Evolutionary conservation across 1,284 basidiomycete species (phyloP).

Genomic region (Sparassis latifolia): DNA sequence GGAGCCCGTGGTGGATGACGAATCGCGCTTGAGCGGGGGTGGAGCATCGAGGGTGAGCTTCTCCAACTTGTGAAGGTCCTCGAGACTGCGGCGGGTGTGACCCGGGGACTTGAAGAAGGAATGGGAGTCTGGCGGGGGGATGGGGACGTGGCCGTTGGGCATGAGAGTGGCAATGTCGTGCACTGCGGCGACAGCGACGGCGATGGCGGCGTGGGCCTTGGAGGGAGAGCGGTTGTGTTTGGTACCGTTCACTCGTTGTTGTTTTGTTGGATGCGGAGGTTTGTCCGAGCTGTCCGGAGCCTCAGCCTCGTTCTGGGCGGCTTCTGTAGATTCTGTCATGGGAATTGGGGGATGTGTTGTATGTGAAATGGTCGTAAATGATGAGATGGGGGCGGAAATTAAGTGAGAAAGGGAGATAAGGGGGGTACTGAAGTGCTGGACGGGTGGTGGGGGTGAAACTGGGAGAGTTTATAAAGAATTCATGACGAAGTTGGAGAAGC

Average conservation of each 20-base stretch:
- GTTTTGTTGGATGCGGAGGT: slow-evolving; percentile 34
- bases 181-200: slow-evolving; percentile 4
- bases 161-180: background rate
- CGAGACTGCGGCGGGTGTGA: slow-evolving; percentile 42
- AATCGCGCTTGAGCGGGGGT: slow-evolving; percentile 22
- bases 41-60: slow-evolving; percentile 15
- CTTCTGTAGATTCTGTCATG: slow-evolving; percentile 26
- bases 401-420: slow-evolving; percentile 5
- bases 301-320: slow-evolving; percentile 50
- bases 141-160: slow-evolving; percentile 29
- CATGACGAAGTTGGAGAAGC: slow-evolving; percentile 25
- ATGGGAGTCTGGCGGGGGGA: slow-evolving; percentile 49
- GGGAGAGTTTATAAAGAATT: slow-evolving; percentile 29
- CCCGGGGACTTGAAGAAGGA: slow-evolving; percentile 50
- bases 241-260: slow-evolving; percentile 18
- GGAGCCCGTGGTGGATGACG: slow-evolving; percentile 29
- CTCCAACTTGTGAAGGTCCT: slow-evolving; percentile 18
- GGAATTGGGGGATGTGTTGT: slow-evolving; percentile 10
- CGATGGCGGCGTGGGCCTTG: slow-evolving; percentile 8
- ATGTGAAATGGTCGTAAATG: slow-evolving; percentile 9
- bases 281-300: slow-evolving; percentile 53
- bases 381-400: slow-evolving; percentile 1
- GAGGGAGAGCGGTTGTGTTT: slow-evolving; percentile 12
- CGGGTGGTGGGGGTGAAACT: slow-evolving; percentile 10
- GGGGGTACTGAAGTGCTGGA: slow-evolving; percentile 11